Evolutionary conservation across 73 alveolate genomes (phyloP), one percentile per base, ranked within the genome.

Genomic region (Blepharisma japonicum): DNA sequence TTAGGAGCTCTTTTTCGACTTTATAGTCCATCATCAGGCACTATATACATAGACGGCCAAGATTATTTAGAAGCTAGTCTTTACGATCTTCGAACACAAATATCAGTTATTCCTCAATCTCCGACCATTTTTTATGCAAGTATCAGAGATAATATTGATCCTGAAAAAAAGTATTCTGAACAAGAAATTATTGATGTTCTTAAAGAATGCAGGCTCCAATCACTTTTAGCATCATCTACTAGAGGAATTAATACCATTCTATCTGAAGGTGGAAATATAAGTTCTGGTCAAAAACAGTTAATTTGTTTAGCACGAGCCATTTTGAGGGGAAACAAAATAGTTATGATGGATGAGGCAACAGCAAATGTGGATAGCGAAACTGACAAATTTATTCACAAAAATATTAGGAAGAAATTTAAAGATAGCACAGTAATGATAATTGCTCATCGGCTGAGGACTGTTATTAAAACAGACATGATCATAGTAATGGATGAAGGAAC

Each of bases 271-370:
- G 68, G 80, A 49, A 96, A 94, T 84, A 83, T 96, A 53, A 81
- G 95, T 79, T 89, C 95, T 46, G 99, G 99, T 5, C 98, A 96
- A 83, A 96, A 88, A 68, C 90, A 94, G 80, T 83, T 96, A 56
- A 74, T 96, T 56, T 94, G 99, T 74, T 86, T 94, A 25, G 95
- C 96, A 55, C 86, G 98, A 81, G 97, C 98, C 55, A 79, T 86
- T 32, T 77, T 86, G 38, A 80, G 56, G 11, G 56, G 56, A 11
- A 49, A 49, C 46, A 87, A 83, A 83, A 83, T 90, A 7, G 83
- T 90, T 9, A 56, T 90, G n/a, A 82, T 90, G 87, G 97, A 90
- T 84, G 97, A 90, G 81, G 97, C 95, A 0, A 90, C 97, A 4
- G 97, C 95, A 0, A 87, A 82, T 68, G 81, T 90, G 53, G 97